Evolutionary conservation across 805 yeast genomes (phyloP), one percentile per base, ranked within the genome.

Genomic region (Saccharomycopsis sp.): DNA sequence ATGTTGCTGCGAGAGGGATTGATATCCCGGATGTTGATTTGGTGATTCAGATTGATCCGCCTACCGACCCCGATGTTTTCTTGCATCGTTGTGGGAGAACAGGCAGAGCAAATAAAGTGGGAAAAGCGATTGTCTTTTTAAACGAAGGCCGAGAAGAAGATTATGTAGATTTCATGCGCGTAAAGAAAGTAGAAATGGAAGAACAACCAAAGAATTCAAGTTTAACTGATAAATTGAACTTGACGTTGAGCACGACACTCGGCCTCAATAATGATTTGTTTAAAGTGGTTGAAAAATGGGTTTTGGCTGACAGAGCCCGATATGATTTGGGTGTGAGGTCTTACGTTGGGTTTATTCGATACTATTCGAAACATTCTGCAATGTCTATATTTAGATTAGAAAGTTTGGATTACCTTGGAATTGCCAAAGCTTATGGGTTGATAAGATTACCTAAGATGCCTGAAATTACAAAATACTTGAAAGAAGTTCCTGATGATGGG

Each of bases 1-100:
- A 93, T 68, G 96, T 93, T n/a, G 97, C 98, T 0, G 96, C 97
- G 0, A 73, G 98, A 58, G 98, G 98, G 35, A 75, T 93, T 19
- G 98, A 93, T 66, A 81, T 93, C 23, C 95, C 96, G 0, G 93
- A 89, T 43, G 97, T 93, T 7, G 97, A 93, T 57, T 64, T 89
- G 21, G 97, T 90, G 2, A 66, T 93, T n/a, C 98, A 93, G 59
- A 54, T 90, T 20, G 97, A 93, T 52, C 95, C 97, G 1, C 98
- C 98, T 1, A 79, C 87, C 0, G 96, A 89, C 53, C 86, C 97
- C 0, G 94, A 84, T 57, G 77, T 87, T 58, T 93, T 90, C 57
- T 71, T 90, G 35, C 98, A 93, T 61, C 74, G 98, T 59, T 85
- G 90, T 63, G 98, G 98, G 19, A 74, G 98, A 57, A 87, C 98